phyloP scores from a whole-genome alignment of 2,329 filamentous ascomycete genomes.

The Calonectria pauciramosa region DNA sequence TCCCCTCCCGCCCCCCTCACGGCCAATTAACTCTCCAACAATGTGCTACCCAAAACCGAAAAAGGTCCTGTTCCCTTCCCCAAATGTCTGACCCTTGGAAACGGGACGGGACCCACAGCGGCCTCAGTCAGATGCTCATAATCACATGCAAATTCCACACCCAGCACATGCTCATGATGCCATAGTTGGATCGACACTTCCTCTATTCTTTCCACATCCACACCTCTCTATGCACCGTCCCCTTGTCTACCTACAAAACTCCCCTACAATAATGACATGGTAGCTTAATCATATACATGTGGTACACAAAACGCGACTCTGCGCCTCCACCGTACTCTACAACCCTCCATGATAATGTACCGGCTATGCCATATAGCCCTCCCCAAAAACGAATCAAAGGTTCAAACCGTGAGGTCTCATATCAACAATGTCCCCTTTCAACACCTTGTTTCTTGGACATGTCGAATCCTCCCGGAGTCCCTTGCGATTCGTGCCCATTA shows the following conservation, averaged over 20 bases:
- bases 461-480: constrained; percentile 16
- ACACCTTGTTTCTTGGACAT: constrained; percentile 10
- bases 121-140: constrained; percentile 19
- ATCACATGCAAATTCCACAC: constrained; percentile 42
- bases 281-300: constrained; percentile 40
- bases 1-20: neutral
- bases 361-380: constrained; percentile 18
- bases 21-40: constrained; percentile 9
- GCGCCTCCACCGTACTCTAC: neutral
- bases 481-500: constrained; percentile 13
- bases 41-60: neutral
- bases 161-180: constrained; percentile 9
- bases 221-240: constrained; percentile 31
- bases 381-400: constrained; percentile 22
- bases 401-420: constrained; percentile 14
- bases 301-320: constrained; percentile 27
- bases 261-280: constrained; percentile 24
- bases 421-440: constrained; percentile 8
- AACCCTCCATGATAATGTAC: constrained; percentile 10
- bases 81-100: constrained; percentile 12
- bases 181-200: constrained; percentile 23
- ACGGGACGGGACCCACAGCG: constrained; percentile 37
- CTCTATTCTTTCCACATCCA: constrained; percentile 24
- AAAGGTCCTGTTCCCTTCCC: neutral
- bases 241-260: constrained; percentile 26